Base-by-base conservation (phyloP, 164 flowering plant genomes). In the Tetrastigma voinierianum region DNA sequence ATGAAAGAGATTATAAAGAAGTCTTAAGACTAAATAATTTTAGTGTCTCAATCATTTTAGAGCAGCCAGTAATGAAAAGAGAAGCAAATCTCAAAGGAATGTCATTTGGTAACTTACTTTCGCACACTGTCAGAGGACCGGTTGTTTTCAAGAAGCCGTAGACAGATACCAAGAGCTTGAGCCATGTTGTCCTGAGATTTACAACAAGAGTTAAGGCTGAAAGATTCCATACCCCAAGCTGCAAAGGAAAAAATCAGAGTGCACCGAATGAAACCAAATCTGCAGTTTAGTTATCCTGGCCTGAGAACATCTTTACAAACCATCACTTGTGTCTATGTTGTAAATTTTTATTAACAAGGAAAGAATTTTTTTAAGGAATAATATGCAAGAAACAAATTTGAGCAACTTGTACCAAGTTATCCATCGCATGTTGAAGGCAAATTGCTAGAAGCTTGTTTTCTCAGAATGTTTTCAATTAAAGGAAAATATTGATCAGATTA, bases 61-160 rank as follows among this genome's bases (percentile, higher is more conserved):
- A 7, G n/a, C 21, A 59, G 19, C 1, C n/a, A 13, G 20, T 17
- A 65, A 32, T 16, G 13, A 62, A 12, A 56, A 44, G 52, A 62
- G 24, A 23, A 32, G 32, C 10, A 57, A 23, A 5, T 10, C 19
- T 46, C 14, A 40, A 5, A 56, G 44, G 53, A 25, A 14, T 10
- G 12, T 4, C n/a, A 13, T 64, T 19, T 9, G 17, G 48, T 44
- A 16, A 72, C 97, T 86, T 82, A 95, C 99, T 89, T 95, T 72
- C 82, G 78, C 64, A 95, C 97, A 79, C 96, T 92, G 61, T 92
- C 97, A 69, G 96, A 85, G 24, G 97, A 92, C 70, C 96, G 81
- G 64, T 57, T 86, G 74, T 74, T 87, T 70, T 95, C 99, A 72
- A 95, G 90, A 79, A 95, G 98, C 60, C 85, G 85, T 65, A 95